phyloP scores from a whole-genome alignment of 2,329 filamentous ascomycete species.

The Juglanconis sp. region DNA sequence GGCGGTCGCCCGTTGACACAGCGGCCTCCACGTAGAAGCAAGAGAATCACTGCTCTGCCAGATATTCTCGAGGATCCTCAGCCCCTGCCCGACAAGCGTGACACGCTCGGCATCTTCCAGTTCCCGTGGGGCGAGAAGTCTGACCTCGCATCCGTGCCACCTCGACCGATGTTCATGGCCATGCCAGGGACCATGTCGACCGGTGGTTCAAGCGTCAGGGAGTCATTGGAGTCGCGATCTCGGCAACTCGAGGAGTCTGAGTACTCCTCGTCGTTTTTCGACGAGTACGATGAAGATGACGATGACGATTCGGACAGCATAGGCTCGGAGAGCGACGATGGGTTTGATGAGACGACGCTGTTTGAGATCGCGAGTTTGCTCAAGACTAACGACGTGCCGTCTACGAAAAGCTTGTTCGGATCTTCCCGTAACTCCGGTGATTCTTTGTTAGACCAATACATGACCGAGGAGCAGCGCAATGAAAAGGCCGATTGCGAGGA shows the following conservation, averaged over 20 bases:
- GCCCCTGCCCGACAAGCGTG: slow-evolving; percentile 55
- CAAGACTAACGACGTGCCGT: slow-evolving; percentile 49
- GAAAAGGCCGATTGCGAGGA: slow-evolving; percentile 22
- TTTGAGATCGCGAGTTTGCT: slow-evolving; percentile 63
- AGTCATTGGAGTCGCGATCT: slow-evolving; percentile 31
- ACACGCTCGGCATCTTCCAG: slow-evolving; percentile 62
- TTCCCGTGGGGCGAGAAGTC: slow-evolving; percentile 65
- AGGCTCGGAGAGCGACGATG: slow-evolving; percentile 41
- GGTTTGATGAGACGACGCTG: slow-evolving; percentile 59
- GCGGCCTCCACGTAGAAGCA: slow-evolving; percentile 52
- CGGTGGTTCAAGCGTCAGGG: slow-evolving; percentile 31
- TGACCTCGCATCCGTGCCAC: slow-evolving; percentile 48
- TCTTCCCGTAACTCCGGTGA: slow-evolving; percentile 21
- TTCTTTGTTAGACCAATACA: slow-evolving; percentile 32
- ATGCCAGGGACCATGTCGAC: slow-evolving; percentile 52
- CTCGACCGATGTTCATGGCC: slow-evolving; percentile 37
- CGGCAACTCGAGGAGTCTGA: slow-evolving; percentile 36
- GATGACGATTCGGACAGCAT: slow-evolving; percentile 35
- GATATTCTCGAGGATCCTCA: slow-evolving; percentile 62
- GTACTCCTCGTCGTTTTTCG: slow-evolving; percentile 54
- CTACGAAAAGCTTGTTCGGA: slow-evolving; percentile 49
- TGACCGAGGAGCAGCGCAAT: slow-evolving; percentile 27
- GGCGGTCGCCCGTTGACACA: slow-evolving; percentile 44
- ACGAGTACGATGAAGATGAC: slow-evolving; percentile 56
- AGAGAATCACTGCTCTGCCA: slow-evolving; percentile 56